Percentiles rank a stretch among this genome's conserved stretches.
These are phyloP conservation scores for Limonium bicolor DNA, from an alignment of 148 eudicot genomes.

Conservation along the genomic window DNA sequence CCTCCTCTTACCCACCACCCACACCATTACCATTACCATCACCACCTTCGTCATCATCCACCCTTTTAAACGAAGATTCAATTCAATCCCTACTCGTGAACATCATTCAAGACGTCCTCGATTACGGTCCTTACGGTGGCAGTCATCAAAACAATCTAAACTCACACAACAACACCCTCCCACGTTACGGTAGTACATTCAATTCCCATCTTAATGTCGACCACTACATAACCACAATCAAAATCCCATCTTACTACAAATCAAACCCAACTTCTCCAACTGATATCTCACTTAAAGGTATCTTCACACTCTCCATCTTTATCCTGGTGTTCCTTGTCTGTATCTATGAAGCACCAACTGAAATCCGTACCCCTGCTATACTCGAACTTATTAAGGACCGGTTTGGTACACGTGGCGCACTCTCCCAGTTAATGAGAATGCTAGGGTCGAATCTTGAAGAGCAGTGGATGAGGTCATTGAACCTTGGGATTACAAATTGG, in stretches of 20 bases:
- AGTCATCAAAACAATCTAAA: too few relatives aligned
- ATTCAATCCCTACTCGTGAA: conserved; percentile 28
- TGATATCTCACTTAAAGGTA: conserved; percentile 17
- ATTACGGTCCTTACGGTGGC: conserved; percentile 18
- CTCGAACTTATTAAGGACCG: conserved; percentile 30
- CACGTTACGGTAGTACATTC: too few relatives aligned
- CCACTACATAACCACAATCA: conserved; percentile 15
- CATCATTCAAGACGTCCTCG: conserved; percentile 48
- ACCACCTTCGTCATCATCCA: conserved; percentile 1
- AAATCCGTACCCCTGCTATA: conserved; percentile 34
- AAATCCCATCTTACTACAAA: conserved; percentile 11
- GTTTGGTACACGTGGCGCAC: conserved; percentile 22
- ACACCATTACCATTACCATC: neutral
- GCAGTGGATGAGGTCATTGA: conserved; percentile 65
- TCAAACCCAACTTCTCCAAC: neutral
- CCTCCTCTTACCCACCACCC: neutral
- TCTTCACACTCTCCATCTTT: conserved; percentile 45
- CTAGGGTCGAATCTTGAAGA: conserved; percentile 59
- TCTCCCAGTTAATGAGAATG: conserved; percentile 34
- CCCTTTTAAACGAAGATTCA: conserved; percentile 18
- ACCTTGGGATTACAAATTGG: conserved; percentile 73
- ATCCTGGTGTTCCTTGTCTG: conserved; percentile 52
- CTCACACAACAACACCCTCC: too few relatives aligned
- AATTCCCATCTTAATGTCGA: conserved; percentile 23
- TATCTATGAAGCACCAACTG: conserved; percentile 69